These are phyloP conservation scores for Orbilia blumenaviensis DNA, from an alignment of 2,329 filamentous ascomycete species.

Conservation along the genomic window DNA sequence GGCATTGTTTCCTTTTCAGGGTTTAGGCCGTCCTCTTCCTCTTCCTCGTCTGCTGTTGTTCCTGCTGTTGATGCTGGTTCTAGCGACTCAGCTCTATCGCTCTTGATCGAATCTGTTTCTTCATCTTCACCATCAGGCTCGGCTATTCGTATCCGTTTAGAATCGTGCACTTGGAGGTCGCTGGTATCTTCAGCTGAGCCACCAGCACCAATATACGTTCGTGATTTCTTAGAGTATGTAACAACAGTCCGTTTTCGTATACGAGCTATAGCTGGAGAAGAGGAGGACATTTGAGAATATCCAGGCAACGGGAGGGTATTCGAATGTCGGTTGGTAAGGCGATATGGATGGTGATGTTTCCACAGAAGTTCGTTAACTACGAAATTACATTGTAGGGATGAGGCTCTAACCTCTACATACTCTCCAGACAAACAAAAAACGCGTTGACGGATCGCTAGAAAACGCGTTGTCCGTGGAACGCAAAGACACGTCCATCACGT, in stretches of 20 bases:
- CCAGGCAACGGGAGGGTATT: not conserved
- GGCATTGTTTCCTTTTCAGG: not conserved
- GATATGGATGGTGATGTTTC: not conserved
- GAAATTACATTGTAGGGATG: not conserved
- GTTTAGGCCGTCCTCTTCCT: not conserved
- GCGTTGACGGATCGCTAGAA: constrained; percentile 21
- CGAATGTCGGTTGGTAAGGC: not conserved
- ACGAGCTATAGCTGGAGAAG: not conserved
- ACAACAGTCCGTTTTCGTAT: constrained; percentile 27
- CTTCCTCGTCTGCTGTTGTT: not conserved
- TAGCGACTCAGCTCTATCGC: not conserved
- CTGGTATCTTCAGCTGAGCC: not conserved
- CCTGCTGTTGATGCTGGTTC: not conserved
- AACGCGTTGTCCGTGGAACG: constrained; percentile 28
- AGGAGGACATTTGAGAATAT: constrained; percentile 15
- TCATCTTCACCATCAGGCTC: not conserved
- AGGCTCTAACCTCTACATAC: not conserved
- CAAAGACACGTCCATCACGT: constrained; percentile 25
- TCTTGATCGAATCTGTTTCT: not conserved
- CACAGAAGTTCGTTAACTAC: not conserved
- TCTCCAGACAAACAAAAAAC: not conserved
- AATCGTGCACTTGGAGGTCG: not conserved
- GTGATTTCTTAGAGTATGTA: constrained; percentile 44
- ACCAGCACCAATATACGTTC: constrained; percentile 9
- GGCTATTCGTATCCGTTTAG: constrained; percentile 33